Conservation (phyloP, 78 protist species). For the Cyanophora paradoxa region DNA sequence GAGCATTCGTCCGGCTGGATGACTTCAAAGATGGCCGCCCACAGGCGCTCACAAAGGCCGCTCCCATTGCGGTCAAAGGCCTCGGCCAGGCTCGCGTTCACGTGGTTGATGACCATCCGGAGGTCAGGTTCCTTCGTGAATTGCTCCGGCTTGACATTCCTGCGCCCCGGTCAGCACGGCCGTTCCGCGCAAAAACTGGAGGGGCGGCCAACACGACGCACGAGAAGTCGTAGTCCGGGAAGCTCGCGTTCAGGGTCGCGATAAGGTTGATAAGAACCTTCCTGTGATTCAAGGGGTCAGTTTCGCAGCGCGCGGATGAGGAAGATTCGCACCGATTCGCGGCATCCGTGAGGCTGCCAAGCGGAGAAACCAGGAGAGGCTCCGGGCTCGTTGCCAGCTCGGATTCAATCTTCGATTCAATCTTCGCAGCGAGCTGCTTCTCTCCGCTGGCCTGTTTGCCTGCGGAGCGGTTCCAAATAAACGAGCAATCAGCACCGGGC, state of each 20-base stretch:
- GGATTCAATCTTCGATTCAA: no score
- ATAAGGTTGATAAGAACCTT: neutral
- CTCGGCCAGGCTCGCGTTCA: neutral
- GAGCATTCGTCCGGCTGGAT: constrained; percentile 1
- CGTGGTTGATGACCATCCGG: neutral
- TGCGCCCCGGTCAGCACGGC: neutral
- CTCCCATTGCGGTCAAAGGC: constrained; percentile 1
- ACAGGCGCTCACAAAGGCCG: neutral
- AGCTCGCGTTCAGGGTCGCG: constrained; percentile 4
- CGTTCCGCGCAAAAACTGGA: neutral
- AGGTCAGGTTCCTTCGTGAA: neutral
- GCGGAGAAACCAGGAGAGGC: no score
- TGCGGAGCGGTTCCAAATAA: no score
- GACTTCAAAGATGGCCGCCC: neutral
- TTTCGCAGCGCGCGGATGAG: no score
- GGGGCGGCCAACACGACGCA: neutral
- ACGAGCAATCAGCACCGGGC: no score
- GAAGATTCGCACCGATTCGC: no score
- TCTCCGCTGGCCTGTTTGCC: no score
- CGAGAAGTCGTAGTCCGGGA: constrained; percentile 17
- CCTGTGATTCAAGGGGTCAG: no score
- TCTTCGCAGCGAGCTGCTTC: no score
- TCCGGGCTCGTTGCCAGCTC: no score
- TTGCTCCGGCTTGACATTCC: neutral
- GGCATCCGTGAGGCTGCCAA: no score